Evolutionary conservation across 2,329 filamentous ascomycete species (phyloP), one percentile per base, ranked within the genome.

Genomic region (Rhexocercosporidium sp.): DNA sequence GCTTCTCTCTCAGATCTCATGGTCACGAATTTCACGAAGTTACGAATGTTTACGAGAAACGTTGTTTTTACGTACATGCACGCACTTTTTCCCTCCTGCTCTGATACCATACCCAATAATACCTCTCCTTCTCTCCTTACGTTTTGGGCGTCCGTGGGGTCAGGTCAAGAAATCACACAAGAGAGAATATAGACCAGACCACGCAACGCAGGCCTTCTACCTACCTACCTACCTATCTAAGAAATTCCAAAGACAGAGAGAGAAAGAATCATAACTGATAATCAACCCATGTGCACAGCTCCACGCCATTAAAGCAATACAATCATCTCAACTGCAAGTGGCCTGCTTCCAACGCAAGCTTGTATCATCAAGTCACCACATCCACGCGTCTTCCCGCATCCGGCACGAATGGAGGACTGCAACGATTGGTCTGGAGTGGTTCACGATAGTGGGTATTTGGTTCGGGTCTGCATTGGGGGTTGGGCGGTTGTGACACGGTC

Each of bases 181-280:
- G 47, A 62, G 49, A 47, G 18, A 64, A 39, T 37, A 66, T 67
- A 68, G 65, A 66, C 31, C 41, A 62, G n/a, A n/a, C 47, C 56
- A 66, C 56, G 60, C 67, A 67, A 61, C 22, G 22, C n/a, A n/a
- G n/a, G 46, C 46, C 14, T 49, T 49, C 46, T 22, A 11, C 49
- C 27, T 16, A 14, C 41, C 20, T 29, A 16, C 53, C 29, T 49
- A 12, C 22, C 46, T 39, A 56, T 37, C n/a, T 22, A 56, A 56
- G 53, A 56, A 20, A 51, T 51, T 22, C 16, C 27, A 34, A 16
- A 14, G 27, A 29, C 20, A 51, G 47, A 29, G 25, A 14, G 16
- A 61, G 69, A 69, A 70, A 74, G 73, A 76, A 75, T 71, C 34
- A 73, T 72, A 72, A 75, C 75, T 77, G 72, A 77, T 76, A 60